Evolutionary conservation across 352 stramenopile species (phyloP), one percentile per base, ranked within the genome.

Genomic region (Aphanomyces cochlioides): DNA sequence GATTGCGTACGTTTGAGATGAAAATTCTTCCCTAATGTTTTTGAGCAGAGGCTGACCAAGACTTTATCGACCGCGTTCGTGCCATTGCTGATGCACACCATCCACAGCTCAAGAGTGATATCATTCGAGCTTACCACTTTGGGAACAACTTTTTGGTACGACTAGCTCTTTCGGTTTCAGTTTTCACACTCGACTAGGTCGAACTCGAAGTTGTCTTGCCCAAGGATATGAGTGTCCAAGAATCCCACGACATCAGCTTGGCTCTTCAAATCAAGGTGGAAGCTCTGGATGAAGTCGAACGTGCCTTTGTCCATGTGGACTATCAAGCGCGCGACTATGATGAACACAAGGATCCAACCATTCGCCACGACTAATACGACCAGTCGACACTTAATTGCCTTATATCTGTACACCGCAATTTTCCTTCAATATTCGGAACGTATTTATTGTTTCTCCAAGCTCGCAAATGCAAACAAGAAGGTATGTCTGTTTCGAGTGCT

Each of bases 271-370:
- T 97, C 73, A 96, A 98, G 74, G 93, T 99, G 74, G 96, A 99
- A 77, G 86, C 80, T 47, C 76, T 97, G n/a, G 90, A 98, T 71
- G 90, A 95, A 74, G 96, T 99, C 12, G 96, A 99, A 82, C 89
- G 96, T 50, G 96, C 94, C 57, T 99, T 99, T 79, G 96, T 99
- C 53, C 96, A 99, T 74, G 96, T 99, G 58, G 96, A 99, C 83
- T 99, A 98, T 74, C 78, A 96, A 53, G 80, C 84, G 56, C 88
- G 88, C 48, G 88, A 90, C 78, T 93, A 95, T 72, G 86, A 95
- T 67, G 89, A 96, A 73, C 89, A 96, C 76, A 95, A 95, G 77
- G 85, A 93, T 71, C 82, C 85, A 47, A 95, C 87, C 6, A 66
- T 90, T 50, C 83, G 85, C 17, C 40, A 58, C 13, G 63, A 68